phyloP scores from a whole-genome alignment of 345 rosid species.

The Trapa incisa region DNA sequence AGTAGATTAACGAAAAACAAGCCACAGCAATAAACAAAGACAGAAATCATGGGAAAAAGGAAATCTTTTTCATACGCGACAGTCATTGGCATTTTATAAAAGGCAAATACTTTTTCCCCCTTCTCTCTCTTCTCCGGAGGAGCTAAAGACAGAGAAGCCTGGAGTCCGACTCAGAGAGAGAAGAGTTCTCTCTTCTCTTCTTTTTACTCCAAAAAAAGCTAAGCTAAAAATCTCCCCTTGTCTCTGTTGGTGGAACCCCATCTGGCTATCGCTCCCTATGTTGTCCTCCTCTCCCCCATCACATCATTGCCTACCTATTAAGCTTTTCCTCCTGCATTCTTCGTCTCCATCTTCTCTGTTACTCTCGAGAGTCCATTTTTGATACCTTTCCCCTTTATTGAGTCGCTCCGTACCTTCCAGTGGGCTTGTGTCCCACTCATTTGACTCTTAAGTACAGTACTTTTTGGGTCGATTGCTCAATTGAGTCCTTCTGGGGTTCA shows the following conservation, averaged over 20 bases:
- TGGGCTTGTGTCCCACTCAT: neutral
- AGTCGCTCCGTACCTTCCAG: neutral
- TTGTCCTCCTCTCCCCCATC: no score
- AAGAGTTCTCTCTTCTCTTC: neutral
- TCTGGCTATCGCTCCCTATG: no score
- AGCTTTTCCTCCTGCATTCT: neutral
- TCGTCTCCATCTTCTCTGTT: neutral
- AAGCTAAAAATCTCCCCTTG: neutral
- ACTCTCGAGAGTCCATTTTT: conserved; percentile 28
- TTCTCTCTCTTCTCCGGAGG: neutral
- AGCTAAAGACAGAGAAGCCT: neutral
- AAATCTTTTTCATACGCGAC: neutral
- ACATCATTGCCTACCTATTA: no score
- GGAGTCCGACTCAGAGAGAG: neutral
- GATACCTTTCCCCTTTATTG: conserved; percentile 1
- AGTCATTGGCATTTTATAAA: neutral
- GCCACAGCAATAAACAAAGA: neutral
- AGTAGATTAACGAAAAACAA: neutral
- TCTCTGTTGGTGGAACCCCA: neutral
- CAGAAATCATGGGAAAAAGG: neutral
- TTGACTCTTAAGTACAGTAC: neutral
- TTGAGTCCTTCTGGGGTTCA: conserved; percentile 11
- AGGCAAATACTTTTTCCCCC: neutral
- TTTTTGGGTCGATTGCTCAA: neutral
- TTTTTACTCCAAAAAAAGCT: neutral